phyloP scores from a whole-genome alignment of 2,329 filamentous ascomycete species.

The Aspergillus nomiae region DNA sequence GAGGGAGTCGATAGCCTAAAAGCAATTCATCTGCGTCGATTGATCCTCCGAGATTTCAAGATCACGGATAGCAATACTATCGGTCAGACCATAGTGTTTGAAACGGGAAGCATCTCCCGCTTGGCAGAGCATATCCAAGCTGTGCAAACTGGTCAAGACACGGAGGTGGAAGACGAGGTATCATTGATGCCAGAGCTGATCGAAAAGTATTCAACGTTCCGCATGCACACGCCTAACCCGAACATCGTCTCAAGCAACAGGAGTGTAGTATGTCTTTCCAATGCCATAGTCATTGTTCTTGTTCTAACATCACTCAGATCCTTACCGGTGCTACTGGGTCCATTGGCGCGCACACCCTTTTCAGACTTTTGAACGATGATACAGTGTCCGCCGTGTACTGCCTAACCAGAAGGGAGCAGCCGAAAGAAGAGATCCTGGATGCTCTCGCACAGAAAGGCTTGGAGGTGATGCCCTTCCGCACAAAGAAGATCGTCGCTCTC shows the following conservation, averaged over 20 bases:
- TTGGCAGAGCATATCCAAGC: conserved; percentile 39
- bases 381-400: conserved; percentile 40
- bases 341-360: conserved; percentile 45
- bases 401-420: conserved; percentile 33
- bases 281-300: too few species aligned
- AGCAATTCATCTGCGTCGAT: conserved; percentile 47
- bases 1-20: conserved; percentile 51
- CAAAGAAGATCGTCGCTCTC: conserved; percentile 43
- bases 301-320: conserved; percentile 19
- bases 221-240: conserved; percentile 24
- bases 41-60: conserved; percentile 44
- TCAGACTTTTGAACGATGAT: conserved; percentile 39
- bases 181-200: conserved; percentile 49
- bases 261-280: conserved; percentile 24
- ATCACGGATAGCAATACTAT: conserved; percentile 32
- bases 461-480: conserved; percentile 22
- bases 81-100: conserved; percentile 47
- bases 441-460: conserved; percentile 27
- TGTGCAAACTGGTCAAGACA: conserved; percentile 27
- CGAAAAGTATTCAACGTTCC: conserved; percentile 49
- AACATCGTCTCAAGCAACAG: conserved; percentile 22
- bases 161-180: conserved; percentile 18
- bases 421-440: conserved; percentile 24
- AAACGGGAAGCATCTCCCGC: conserved; percentile 40
- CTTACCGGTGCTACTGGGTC: conserved; percentile 50